Percentiles rank a stretch among this genome's conserved stretches.
Conservation (phyloP, 768 basidiomycete genomes). For the Candolleomyces efflorescens region DNA sequence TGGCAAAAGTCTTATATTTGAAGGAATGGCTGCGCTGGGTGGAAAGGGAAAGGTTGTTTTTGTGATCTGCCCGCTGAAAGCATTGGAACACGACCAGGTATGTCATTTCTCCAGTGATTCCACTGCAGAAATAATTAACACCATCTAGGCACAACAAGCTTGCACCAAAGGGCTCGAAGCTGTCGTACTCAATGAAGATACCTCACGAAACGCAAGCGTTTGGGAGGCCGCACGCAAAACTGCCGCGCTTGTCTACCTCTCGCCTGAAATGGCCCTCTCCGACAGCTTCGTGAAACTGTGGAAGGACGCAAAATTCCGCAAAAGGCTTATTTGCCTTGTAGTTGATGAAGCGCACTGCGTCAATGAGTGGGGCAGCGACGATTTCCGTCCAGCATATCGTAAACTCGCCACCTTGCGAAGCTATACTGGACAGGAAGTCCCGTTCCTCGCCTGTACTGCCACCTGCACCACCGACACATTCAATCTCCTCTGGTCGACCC, state of each 20-base stretch:
- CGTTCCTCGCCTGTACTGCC: constrained; percentile 23
- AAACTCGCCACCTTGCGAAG: constrained; percentile 17
- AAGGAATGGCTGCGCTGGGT: constrained; percentile 18
- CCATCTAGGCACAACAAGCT: constrained; percentile 15
- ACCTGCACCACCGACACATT: constrained; percentile 21
- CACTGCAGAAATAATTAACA: not conserved
- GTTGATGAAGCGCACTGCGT: constrained; percentile 32
- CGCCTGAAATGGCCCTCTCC: constrained; percentile 22
- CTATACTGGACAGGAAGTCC: constrained; percentile 23
- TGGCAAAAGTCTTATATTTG: constrained; percentile 9
- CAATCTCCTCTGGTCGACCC: constrained; percentile 19
- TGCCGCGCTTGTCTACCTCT: constrained; percentile 16
- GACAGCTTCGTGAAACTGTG: constrained; percentile 22
- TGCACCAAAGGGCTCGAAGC: constrained; percentile 19
- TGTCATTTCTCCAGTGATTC: not conserved
- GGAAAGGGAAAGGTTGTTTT: constrained; percentile 14
- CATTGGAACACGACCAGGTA: constrained; percentile 25
- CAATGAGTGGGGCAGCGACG: constrained; percentile 25
- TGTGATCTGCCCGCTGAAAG: constrained; percentile 26
- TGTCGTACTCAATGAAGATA: constrained; percentile 25
- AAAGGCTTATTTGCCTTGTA: constrained; percentile 17
- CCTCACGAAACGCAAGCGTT: constrained; percentile 6
- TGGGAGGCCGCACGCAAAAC: constrained; percentile 14
- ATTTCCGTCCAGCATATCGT: constrained; percentile 21
- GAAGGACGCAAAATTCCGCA: constrained; percentile 22